Evolutionary conservation across 2,329 filamentous ascomycete species (phyloP).

Genomic region (Paracoccidioides brasiliensis): DNA sequence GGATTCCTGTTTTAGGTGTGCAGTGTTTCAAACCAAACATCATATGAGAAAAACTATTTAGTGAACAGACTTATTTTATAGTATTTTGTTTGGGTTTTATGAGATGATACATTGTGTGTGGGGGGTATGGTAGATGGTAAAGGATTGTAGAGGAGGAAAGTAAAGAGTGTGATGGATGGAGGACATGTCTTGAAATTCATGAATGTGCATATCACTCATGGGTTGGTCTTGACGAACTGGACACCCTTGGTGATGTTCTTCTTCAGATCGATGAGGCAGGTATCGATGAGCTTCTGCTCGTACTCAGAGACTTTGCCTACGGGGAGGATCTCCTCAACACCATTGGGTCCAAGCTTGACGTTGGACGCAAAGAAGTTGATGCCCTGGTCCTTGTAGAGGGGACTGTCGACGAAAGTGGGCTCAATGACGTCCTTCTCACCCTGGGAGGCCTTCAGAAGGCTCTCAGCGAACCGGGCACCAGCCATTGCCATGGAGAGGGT

Average conservation of each 20-base stretch:
- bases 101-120: no score
- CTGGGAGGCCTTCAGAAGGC: constrained; percentile 78
- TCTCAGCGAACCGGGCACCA: constrained; percentile 74
- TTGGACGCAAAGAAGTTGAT: constrained; percentile 93
- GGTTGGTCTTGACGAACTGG: constrained; percentile 50
- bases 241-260: constrained; percentile 88
- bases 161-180: neutral
- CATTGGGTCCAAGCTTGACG: constrained; percentile 91
- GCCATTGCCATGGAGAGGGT: constrained; percentile 99
- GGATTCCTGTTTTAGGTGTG: no score
- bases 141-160: neutral
- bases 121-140: no score
- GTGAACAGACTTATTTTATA: no score
- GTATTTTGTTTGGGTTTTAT: no score
- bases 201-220: constrained; percentile 20
- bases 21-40: no score
- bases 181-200: neutral
- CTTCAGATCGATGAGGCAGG: constrained; percentile 54
- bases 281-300: constrained; percentile 84
- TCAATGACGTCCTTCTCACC: constrained; percentile 92
- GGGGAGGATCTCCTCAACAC: constrained; percentile 84
- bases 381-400: constrained; percentile 96
- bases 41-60: no score
- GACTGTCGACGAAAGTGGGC: constrained; percentile 93
- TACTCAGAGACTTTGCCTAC: constrained; percentile 71